Conservation (phyloP, 176 grass and related monocot genomes). For the Oryza brachyantha region DNA sequence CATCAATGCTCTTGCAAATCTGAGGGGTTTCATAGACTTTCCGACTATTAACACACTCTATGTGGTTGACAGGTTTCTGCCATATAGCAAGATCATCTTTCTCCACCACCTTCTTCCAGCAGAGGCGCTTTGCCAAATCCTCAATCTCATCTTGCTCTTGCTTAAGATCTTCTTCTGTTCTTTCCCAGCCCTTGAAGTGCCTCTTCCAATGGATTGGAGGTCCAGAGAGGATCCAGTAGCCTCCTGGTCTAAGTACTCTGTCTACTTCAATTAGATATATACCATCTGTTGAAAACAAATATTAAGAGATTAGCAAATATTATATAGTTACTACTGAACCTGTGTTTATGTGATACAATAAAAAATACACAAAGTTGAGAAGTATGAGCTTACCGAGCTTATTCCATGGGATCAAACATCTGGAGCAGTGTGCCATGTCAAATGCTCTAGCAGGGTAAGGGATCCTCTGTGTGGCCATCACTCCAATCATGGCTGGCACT, state of each 20-base stretch:
- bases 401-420: conserved; percentile 91
- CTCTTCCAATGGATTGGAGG: conserved; percentile 84
- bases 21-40: conserved; percentile 38
- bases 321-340: neutral
- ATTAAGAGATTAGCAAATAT: neutral
- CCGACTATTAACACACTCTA: conserved; percentile 54
- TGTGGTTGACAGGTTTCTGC: conserved; percentile 81
- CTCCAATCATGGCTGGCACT: conserved; percentile 82
- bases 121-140: conserved; percentile 57
- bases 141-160: conserved; percentile 90
- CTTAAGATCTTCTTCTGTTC: conserved; percentile 81
- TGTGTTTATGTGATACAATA: neutral
- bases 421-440: conserved; percentile 91
- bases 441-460: conserved; percentile 85
- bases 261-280: conserved; percentile 81
- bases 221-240: conserved; percentile 87
- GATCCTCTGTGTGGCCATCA: conserved; percentile 62
- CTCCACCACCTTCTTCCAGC: conserved; percentile 91
- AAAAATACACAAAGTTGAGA: neutral
- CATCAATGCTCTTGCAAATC: conserved; percentile 55
- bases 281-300: conserved; percentile 42
- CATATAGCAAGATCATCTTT: conserved; percentile 87
- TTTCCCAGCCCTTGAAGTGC: conserved; percentile 76
- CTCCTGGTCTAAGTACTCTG: conserved; percentile 82
- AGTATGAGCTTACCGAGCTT: conserved; percentile 48